phyloP scores from a whole-genome alignment of 495 filamentous ascomycete species.

The Penicillium pulvis region DNA sequence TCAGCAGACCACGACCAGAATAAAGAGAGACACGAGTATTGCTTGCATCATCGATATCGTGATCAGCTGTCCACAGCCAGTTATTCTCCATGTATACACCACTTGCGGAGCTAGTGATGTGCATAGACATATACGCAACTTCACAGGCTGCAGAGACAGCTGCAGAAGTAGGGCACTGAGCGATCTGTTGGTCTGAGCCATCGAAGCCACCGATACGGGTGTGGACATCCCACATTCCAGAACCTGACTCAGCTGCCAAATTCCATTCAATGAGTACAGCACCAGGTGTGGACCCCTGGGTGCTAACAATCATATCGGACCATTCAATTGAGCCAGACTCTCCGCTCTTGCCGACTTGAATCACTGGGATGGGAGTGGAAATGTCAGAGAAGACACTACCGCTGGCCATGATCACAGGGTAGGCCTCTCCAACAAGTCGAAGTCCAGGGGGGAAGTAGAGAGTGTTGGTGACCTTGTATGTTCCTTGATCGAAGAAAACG shows the following conservation, averaged over 20 bases:
- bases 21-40: constrained; percentile 68
- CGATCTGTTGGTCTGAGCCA: constrained; percentile 52
- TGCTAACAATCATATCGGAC: constrained; percentile 63
- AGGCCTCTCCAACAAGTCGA: constrained; percentile 53
- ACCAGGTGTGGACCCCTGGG: constrained; percentile 59
- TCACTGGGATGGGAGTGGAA: constrained; percentile 63
- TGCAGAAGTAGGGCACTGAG: constrained; percentile 50
- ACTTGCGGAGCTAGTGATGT: constrained; percentile 57
- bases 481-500: constrained; percentile 51
- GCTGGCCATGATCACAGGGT: constrained; percentile 64
- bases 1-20: constrained; percentile 64
- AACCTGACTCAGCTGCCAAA: constrained; percentile 49
- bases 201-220: constrained; percentile 57
- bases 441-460: constrained; percentile 48
- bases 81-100: constrained; percentile 64
- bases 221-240: constrained; percentile 63
- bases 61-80: constrained; percentile 74
- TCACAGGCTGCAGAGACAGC: constrained; percentile 52
- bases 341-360: constrained; percentile 60
- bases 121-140: constrained; percentile 67
- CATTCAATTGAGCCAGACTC: constrained; percentile 57
- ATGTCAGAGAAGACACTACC: constrained; percentile 63
- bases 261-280: constrained; percentile 79
- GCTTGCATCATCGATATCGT: constrained; percentile 65
- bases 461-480: constrained; percentile 50